A percentile compares a stretch with the other conserved stretches of the same genome.
Conservation (phyloP, 495 filamentous ascomycete species). For the Podospora pseudocomata region DNA sequence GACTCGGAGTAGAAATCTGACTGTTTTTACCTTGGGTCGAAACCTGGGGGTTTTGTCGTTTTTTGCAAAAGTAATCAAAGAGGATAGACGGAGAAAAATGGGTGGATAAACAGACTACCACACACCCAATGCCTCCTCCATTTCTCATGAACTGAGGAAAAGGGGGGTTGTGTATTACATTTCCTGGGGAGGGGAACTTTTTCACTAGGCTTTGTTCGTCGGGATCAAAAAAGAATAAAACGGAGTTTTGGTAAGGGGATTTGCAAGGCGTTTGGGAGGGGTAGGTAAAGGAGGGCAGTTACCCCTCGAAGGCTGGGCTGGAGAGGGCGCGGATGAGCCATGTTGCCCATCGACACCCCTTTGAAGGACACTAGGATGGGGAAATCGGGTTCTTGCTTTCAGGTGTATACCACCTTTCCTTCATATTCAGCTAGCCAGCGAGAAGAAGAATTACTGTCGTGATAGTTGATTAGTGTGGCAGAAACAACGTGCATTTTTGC, state of each 20-base stretch:
- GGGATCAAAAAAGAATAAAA: background rate
- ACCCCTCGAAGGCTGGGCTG: no score
- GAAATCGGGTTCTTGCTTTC: background rate
- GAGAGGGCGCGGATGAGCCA: no score
- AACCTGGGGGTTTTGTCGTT: no score
- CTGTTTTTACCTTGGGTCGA: no score
- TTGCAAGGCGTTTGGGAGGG: background rate
- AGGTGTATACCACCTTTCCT: background rate
- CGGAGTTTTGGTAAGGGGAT: background rate
- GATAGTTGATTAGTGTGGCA: background rate
- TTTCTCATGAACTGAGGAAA: background rate
- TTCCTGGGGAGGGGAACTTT: background rate
- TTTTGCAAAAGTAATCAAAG: background rate
- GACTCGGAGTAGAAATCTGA: constrained; percentile 35
- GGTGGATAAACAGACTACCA: background rate
- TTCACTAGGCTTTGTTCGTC: background rate
- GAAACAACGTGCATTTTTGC: background rate
- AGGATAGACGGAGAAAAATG: background rate
- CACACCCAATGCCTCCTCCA: background rate
- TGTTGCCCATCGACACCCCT: no score
- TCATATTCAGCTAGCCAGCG: background rate
- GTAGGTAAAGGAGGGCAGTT: background rate
- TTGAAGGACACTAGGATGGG: background rate
- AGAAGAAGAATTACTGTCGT: background rate
- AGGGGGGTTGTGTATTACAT: background rate